Percentiles rank a stretch among this genome's conserved stretches.
These are phyloP conservation scores for Coemansia sp. DNA, from an alignment of 192 early-diverging fungal species.

Conservation along the genomic window DNA sequence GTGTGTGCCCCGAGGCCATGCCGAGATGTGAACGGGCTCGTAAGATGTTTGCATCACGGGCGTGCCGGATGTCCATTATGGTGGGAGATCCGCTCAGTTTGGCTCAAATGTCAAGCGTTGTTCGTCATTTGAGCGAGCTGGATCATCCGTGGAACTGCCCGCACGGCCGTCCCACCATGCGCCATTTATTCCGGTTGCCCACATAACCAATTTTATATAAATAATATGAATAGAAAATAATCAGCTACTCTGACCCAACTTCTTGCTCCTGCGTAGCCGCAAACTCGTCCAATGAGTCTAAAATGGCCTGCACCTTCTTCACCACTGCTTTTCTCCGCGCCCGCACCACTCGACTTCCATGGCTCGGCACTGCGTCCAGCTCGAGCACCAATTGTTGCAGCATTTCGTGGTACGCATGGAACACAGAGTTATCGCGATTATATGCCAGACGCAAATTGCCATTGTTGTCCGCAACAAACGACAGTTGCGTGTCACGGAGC, in stretches of 20 bases:
- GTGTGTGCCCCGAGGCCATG: constrained; percentile 55
- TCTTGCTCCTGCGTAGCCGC: constrained; percentile 37
- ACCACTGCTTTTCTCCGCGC: constrained; percentile 30
- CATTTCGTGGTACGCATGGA: constrained; percentile 42
- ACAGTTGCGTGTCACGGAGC: constrained; percentile 41
- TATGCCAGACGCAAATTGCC: constrained; percentile 39
- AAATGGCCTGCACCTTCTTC: constrained; percentile 37
- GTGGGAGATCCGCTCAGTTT: constrained; percentile 79
- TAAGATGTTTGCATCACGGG: constrained; percentile 82
- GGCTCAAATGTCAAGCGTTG: constrained; percentile 76
- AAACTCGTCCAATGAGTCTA: constrained; percentile 42
- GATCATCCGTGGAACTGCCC: constrained; percentile 99
- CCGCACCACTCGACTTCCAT: constrained; percentile 23
- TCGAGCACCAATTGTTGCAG: constrained; percentile 26
- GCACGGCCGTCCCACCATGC: constrained; percentile 93
- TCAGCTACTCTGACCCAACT: constrained; percentile 14
- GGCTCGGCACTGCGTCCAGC: constrained; percentile 34
- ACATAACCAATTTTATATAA: background rate
- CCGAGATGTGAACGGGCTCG: constrained; percentile 70
- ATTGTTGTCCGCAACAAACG: constrained; percentile 46
- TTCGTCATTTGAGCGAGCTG: constrained; percentile 77
- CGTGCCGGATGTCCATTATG: constrained; percentile 89
- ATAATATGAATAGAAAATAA: background rate
- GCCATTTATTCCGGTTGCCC: constrained; percentile 69
- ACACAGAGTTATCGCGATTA: constrained; percentile 28